Evolutionary conservation across 768 basidiomycete genomes (phyloP).

Genomic region (Boletus reticulatus): DNA sequence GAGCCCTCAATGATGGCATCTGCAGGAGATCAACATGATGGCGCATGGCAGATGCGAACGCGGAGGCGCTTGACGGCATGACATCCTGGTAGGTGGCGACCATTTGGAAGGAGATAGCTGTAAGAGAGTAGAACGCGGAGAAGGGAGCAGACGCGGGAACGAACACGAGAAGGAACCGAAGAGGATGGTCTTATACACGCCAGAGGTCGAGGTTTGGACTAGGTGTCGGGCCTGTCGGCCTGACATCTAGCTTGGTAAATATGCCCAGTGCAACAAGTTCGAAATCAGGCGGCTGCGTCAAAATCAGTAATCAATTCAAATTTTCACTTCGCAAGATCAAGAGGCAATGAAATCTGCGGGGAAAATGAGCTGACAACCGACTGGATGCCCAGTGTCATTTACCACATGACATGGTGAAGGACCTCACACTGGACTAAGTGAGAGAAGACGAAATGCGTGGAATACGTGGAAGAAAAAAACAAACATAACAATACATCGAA

Average conservation of each 20-base stretch:
- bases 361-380: not conserved
- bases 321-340: not conserved
- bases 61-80: not conserved
- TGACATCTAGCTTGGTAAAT: not conserved
- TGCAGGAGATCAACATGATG: not conserved
- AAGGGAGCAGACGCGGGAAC: not conserved
- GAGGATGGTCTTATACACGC: slow-evolving; percentile 5
- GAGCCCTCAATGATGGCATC: not conserved
- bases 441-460: slow-evolving; percentile 3
- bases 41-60: not conserved
- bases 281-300: not conserved
- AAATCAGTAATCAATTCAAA: not conserved
- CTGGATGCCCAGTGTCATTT: not conserved
- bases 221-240: not conserved
- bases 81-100: not conserved
- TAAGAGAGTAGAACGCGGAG: not conserved
- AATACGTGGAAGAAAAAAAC: slow-evolving; percentile 2
- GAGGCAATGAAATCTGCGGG: not conserved
- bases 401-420: not conserved
- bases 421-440: slow-evolving; percentile 1
- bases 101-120: slow-evolving; percentile 4
- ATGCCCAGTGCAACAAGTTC: not conserved
- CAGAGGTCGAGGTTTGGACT: slow-evolving; percentile 1
- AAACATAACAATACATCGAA: slow-evolving; percentile 16
- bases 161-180: not conserved